Evolutionary conservation across 2,329 filamentous ascomycete species (phyloP), one percentile per base, ranked within the genome.

Genomic region (Phyllosticta citrichinensis): DNA sequence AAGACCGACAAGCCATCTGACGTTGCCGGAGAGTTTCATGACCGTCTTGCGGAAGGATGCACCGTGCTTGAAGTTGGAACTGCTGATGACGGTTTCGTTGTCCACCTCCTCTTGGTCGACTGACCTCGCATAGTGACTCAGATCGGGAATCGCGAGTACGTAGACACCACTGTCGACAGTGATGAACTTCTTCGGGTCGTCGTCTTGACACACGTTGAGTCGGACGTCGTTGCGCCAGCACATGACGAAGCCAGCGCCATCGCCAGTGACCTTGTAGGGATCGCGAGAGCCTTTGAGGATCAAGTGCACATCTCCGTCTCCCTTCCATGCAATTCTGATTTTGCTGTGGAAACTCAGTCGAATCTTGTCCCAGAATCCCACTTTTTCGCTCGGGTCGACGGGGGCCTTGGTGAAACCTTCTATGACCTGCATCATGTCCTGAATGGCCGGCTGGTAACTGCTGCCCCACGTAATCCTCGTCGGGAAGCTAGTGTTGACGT

Each of bases 381-480:
- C 91, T 61, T 88, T 83, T 65, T 99, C 95, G 0, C 94, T 97
- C 1, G 89, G 88, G 72, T 99, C 95, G 27, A 97, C 81, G 64
- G 93, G 92, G 8, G 93, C 91, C 71, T 99, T 99, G 0, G 93
- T 97, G 72, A 99, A 97, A 2, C 89, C 93, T 74, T 99, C 94
- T 63, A 99, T 89, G 25, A 92, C 92, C 83, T 97, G 97, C 94
- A 99, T 99, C 88, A 97, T 96, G 70, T 99, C 95, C 73, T 99
- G 94, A 56, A 99, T 93, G 1, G 93, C 93, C 27, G 95, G 94
- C 70, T 99, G 95, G 69, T 97, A 99, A 2, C 92, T 96, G 54
- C 94, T 92, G 8, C 92, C 92, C 95, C 94, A 99, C 0, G 93
- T 97, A 58, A 99, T 93, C 53, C 89, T 86, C 0, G 94, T 99